phyloP scores from a whole-genome alignment of 179 eudicot genomes.

The Gypsophila paniculata region DNA sequence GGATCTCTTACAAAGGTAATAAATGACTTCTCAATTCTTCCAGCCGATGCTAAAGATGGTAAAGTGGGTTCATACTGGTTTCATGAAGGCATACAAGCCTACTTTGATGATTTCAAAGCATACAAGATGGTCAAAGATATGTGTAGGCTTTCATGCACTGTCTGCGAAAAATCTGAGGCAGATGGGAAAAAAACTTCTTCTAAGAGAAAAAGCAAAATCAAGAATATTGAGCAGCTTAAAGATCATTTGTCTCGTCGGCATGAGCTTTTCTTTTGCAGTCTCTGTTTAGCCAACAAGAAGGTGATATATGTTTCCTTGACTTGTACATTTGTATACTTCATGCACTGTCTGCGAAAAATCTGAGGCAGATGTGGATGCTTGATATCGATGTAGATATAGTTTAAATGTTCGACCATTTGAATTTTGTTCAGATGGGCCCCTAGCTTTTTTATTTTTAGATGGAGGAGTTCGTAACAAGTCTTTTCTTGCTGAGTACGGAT shows the following conservation, averaged over 20 bases:
- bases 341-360: constrained; percentile 69
- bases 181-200: constrained; percentile 33
- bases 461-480: not conserved
- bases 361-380: constrained; percentile 31
- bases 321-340: not conserved
- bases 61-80: constrained; percentile 73
- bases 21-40: constrained; percentile 64
- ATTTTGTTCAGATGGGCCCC: not conserved
- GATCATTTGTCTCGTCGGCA: constrained; percentile 75
- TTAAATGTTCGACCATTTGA: not conserved
- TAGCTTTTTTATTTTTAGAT: not conserved
- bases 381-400: not conserved
- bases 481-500: not conserved
- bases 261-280: constrained; percentile 70
- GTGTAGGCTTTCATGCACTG: constrained; percentile 82
- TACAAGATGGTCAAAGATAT: constrained; percentile 82
- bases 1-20: constrained; percentile 69
- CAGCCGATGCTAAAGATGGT: constrained; percentile 64
- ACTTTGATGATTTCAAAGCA: constrained; percentile 76
- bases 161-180: constrained; percentile 63
- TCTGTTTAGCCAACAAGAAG: constrained; percentile 80
- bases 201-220: constrained; percentile 51
- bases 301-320: constrained; percentile 26
- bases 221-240: constrained; percentile 69
- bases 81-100: constrained; percentile 69